Evolutionary conservation across 257 asterid genomes (phyloP).

Genomic region (Solanum lycopersicoides): DNA sequence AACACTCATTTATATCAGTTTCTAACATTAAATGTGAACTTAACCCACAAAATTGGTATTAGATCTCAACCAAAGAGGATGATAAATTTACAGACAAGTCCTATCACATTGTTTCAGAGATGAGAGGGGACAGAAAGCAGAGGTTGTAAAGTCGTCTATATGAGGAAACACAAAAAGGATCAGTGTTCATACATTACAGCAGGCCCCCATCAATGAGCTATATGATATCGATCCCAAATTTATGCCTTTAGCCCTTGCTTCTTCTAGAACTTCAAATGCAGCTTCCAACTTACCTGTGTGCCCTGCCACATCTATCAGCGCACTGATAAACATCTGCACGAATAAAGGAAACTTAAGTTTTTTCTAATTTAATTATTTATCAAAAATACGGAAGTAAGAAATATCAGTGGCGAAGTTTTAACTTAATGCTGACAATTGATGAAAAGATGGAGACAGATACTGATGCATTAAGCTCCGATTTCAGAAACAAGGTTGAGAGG

Average conservation of each 20-base stretch:
- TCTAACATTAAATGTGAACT: background rate
- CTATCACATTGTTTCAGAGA: background rate
- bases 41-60: background rate
- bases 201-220: constrained; percentile 99
- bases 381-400: background rate
- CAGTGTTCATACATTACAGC: constrained; percentile 61
- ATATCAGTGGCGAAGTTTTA: background rate
- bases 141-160: background rate
- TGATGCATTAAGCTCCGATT: background rate
- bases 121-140: background rate
- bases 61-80: background rate
- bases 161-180: background rate
- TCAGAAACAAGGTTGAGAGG: background rate
- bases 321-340: constrained; percentile 82
- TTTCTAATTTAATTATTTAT: background rate
- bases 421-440: background rate
- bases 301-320: constrained; percentile 94
- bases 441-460: background rate
- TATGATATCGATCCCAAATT: constrained; percentile 72
- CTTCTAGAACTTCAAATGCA: constrained; percentile 82
- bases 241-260: constrained; percentile 68
- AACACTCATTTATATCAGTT: background rate
- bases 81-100: background rate
- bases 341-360: background rate
- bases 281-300: constrained; percentile 90